Percentiles rank a stretch among this genome's conserved stretches.
Evolutionary conservation across 129 eudicot genomes (phyloP).

Genomic region (Heracleum sosnowskyi): DNA sequence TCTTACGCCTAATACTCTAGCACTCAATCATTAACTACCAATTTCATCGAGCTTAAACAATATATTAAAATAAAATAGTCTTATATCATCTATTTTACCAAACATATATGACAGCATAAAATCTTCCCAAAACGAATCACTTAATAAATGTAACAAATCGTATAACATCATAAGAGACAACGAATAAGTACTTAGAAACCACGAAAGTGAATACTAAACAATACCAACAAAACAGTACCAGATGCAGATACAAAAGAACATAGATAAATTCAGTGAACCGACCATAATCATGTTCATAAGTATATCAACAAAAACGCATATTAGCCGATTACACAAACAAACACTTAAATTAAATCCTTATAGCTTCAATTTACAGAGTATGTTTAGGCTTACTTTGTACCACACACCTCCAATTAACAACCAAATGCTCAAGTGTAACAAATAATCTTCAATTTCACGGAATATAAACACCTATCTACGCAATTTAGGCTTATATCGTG

Average conservation of each 20-base stretch:
- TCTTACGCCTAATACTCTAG: neutral
- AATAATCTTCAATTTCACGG: neutral
- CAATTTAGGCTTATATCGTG: neutral
- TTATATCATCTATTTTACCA: neutral
- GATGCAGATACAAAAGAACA: neutral
- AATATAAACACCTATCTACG: neutral
- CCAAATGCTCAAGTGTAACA: neutral
- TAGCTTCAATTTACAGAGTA: neutral
- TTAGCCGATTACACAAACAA: neutral
- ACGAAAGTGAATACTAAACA: neutral
- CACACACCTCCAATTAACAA: neutral
- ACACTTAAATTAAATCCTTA: neutral
- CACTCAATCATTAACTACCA: neutral
- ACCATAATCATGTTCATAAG: neutral
- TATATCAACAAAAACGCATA: neutral
- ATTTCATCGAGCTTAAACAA: neutral
- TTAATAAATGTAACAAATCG: neutral
- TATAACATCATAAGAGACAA: neutral
- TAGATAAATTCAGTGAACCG: neutral
- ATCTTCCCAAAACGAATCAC: neutral
- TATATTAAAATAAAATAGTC: neutral
- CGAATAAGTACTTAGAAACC: neutral
- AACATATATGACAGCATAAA: neutral
- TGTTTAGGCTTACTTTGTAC: neutral
- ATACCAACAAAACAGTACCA: neutral